phyloP scores from a whole-genome alignment of 2,329 filamentous ascomycete genomes.

The Penicillium sp. region DNA sequence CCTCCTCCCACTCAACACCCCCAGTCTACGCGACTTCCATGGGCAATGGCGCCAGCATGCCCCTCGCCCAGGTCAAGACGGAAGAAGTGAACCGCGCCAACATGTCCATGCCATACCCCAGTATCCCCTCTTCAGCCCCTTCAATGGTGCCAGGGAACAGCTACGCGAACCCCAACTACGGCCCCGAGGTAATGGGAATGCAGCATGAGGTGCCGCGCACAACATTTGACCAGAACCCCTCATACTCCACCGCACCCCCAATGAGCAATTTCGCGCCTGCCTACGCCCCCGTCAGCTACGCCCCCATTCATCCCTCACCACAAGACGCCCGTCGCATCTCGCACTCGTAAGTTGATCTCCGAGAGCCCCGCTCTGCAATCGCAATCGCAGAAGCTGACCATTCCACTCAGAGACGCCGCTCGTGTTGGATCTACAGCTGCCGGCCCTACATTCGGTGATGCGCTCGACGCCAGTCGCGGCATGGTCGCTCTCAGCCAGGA shows the following conservation, averaged over 20 bases:
- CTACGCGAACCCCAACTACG: constrained; percentile 60
- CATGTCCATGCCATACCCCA: constrained; percentile 66
- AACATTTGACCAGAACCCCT: constrained; percentile 66
- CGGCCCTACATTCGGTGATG: constrained; percentile 73
- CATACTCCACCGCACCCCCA: constrained; percentile 64
- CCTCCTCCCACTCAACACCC: constrained; percentile 59
- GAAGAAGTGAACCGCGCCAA: constrained; percentile 55
- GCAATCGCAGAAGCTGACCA: constrained; percentile 15
- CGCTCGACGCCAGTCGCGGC: constrained; percentile 85
- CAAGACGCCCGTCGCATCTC: constrained; percentile 67
- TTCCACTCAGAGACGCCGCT: constrained; percentile 29
- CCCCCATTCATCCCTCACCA: constrained; percentile 55
- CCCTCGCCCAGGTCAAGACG: constrained; percentile 55
- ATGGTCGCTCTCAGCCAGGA: constrained; percentile 97
- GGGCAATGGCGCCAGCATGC: constrained; percentile 54
- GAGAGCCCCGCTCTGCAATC: not conserved
- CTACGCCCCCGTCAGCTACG: constrained; percentile 77
- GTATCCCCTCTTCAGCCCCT: constrained; percentile 68
- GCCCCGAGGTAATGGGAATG: constrained; percentile 64
- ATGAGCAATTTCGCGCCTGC: constrained; percentile 65
- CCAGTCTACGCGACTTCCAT: constrained; percentile 58
- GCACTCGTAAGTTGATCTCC: constrained; percentile 67
- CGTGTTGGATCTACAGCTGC: constrained; percentile 36
- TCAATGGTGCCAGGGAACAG: constrained; percentile 67
- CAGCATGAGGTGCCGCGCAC: constrained; percentile 75